Base-by-base conservation (phyloP, 805 yeast genomes). In the Vanderwaltozyma verrucispora region DNA sequence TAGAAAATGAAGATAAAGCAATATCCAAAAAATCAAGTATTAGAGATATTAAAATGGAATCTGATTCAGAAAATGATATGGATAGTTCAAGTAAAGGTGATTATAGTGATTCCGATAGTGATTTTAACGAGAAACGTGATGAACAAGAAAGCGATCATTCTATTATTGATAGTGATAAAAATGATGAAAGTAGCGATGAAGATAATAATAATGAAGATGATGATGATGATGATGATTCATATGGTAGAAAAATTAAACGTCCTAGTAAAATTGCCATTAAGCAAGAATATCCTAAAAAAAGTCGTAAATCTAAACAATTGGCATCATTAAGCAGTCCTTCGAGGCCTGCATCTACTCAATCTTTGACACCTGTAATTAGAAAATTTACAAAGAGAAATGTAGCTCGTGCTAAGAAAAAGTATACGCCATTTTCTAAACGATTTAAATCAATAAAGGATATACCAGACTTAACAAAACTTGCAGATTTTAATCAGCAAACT, bases 361-460 rank as follows among this genome's bases (percentile, higher is more conserved):
- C 20, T 28, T 25, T 27, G 3, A 36, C 42, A 11, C 39, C 45
- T 2, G 44, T 45, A 13, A 50, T 50, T 38, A 54, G 54, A 36
- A 56, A 58, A 40, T 58, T 48, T 40, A 56, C 56, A 11, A 54
- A 51, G 45, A 49, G 47, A 46, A 57, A 53, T 46, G 59, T 49
- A 35, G 54, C 41, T 30, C 49, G 53, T 41, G 60, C 51, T 32
- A 59, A 48, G 45, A 53, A 49, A 39, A 53, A 50, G 32, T 51
- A 51, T 43, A 53, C 59, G 3, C 53, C 59, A 19, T 49, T 50
- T 41, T 47, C 55, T 13, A 48, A 50, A 32, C 38, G 50, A 37
- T 51, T 48, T 36, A 47, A 42, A 30, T 47, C 53, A 12, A 49
- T 48, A 29, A 44, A 49, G 27, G 57, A 45, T 33, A 54, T 56